Percentiles rank a stretch among this genome's conserved stretches.
Evolutionary conservation across 352 stramenopile genomes (phyloP).

Genomic region (Phytophthora pluvialis): DNA sequence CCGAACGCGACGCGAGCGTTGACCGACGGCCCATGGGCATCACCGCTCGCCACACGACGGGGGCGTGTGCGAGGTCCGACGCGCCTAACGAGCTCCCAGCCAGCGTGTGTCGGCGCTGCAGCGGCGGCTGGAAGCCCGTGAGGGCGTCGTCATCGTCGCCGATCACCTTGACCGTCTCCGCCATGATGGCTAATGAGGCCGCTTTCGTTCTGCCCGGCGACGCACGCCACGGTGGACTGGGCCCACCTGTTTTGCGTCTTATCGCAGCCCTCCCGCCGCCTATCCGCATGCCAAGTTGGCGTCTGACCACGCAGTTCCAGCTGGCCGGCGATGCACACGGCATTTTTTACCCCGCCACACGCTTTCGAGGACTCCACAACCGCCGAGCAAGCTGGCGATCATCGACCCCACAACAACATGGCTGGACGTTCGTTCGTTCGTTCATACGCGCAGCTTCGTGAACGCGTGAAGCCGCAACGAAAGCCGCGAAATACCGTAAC

Average conservation of each 20-base stretch:
- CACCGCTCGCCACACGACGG: constrained; percentile 34
- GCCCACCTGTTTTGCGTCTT: constrained; percentile 34
- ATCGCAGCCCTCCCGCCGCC: constrained; percentile 32
- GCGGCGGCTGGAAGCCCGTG: constrained; percentile 7
- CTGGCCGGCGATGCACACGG: constrained; percentile 15
- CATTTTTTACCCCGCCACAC: constrained; percentile 19
- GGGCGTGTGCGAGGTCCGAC: constrained; percentile 20
- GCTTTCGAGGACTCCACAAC: constrained; percentile 33
- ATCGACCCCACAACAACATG: constrained; percentile 6
- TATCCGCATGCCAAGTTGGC: constrained; percentile 29
- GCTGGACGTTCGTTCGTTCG: background rate
- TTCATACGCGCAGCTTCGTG: background rate
- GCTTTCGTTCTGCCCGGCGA: constrained; percentile 13
- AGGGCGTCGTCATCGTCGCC: constrained; percentile 25
- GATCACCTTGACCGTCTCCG: constrained; percentile 23
- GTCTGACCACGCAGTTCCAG: constrained; percentile 28
- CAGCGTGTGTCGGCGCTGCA: constrained; percentile 30
- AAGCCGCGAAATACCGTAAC: constrained; percentile 1
- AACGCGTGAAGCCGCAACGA: constrained; percentile 10
- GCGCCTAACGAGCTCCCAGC: constrained; percentile 22
- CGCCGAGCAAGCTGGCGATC: constrained; percentile 16
- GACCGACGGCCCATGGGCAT: constrained; percentile 35
- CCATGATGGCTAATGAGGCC: constrained; percentile 31
- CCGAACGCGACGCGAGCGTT: constrained; percentile 17
- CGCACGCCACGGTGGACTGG: constrained; percentile 21